phyloP scores from a whole-genome alignment of 2,329 filamentous ascomycete genomes.

The Aspergillus ustus region DNA sequence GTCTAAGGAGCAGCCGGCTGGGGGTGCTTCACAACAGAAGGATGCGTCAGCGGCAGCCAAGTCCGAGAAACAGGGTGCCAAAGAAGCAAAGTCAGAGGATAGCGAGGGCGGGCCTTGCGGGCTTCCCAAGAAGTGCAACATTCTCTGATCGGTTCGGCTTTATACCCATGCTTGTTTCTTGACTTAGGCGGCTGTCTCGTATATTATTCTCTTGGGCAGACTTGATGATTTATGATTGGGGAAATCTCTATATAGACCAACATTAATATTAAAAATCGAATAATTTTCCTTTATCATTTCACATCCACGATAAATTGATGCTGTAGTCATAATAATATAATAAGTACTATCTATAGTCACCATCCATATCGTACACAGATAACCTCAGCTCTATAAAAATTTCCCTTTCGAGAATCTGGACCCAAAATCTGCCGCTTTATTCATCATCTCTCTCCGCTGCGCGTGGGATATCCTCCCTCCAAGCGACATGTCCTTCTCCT shows the following conservation, averaged over 20 bases:
- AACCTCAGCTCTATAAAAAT: constrained; percentile 49
- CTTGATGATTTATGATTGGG: constrained; percentile 16
- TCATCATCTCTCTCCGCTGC: constrained; percentile 78
- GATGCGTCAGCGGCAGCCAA: constrained; percentile 27
- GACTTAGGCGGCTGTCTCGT: constrained; percentile 14
- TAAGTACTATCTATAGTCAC: not conserved
- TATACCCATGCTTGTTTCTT: constrained; percentile 15
- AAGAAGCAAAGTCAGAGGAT: constrained; percentile 50
- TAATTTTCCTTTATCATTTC: not conserved
- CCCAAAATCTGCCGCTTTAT: constrained; percentile 78
- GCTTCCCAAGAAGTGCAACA: constrained; percentile 73
- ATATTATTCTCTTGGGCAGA: constrained; percentile 21
- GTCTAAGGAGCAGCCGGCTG: constrained; percentile 34
- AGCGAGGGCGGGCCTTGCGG: constrained; percentile 70
- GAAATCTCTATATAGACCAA: constrained; percentile 8
- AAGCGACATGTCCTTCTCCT: constrained; percentile 89
- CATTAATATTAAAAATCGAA: constrained; percentile 10
- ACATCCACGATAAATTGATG: not conserved
- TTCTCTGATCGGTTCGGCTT: constrained; percentile 56
- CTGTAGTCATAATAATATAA: not conserved
- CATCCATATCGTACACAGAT: not conserved
- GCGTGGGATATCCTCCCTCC: constrained; percentile 72
- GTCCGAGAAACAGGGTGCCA: constrained; percentile 32
- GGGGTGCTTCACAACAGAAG: constrained; percentile 27
- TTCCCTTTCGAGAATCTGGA: constrained; percentile 77